phyloP scores from a whole-genome alignment of 768 basidiomycete species.

The Leccinum obscurum region DNA sequence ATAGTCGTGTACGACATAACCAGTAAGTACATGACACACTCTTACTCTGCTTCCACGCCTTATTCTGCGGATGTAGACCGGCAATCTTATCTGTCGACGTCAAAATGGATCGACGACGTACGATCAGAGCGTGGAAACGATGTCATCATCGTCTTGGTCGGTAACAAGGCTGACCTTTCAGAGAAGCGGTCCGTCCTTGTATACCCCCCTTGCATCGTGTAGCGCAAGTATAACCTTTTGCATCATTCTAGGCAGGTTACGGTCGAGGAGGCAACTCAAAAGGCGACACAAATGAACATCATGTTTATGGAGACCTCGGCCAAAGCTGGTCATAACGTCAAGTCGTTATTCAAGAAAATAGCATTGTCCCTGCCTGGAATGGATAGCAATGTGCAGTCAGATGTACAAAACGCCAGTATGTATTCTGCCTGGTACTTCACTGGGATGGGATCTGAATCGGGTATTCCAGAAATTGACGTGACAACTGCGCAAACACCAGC shows the following conservation, averaged over 20 bases:
- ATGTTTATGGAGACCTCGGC: constrained; percentile 99
- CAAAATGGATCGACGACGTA: constrained; percentile 99
- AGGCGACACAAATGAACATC: constrained; percentile 86
- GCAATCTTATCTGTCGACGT: constrained; percentile 96
- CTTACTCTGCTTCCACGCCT: constrained; percentile 5
- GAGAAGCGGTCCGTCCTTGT: constrained; percentile 81
- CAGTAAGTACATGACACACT: constrained; percentile 53
- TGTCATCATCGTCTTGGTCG: constrained; percentile 97
- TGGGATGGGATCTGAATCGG: constrained; percentile 7
- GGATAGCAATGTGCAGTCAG: constrained; percentile 73
- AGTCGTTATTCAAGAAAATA: constrained; percentile 98
- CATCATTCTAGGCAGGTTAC: constrained; percentile 86
- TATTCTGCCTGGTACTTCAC: constrained; percentile 4
- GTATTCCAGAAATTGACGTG: constrained; percentile 81
- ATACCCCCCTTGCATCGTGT: neutral
- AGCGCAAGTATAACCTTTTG: constrained; percentile 10
- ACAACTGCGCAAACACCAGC: constrained; percentile 66
- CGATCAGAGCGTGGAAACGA: constrained; percentile 96
- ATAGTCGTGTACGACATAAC: constrained; percentile 99
- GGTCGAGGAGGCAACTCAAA: constrained; percentile 91
- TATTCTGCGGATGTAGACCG: constrained; percentile 58
- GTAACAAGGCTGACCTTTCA: constrained; percentile 98
- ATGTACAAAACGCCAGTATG: constrained; percentile 53
- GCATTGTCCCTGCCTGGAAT: constrained; percentile 97
- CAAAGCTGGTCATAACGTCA: constrained; percentile 99